A percentile compares a stretch with the other conserved stretches of the same genome.
Evolutionary conservation across 345 rosid genomes (phyloP).

Genomic region (Erysimum cheiranthoides): DNA sequence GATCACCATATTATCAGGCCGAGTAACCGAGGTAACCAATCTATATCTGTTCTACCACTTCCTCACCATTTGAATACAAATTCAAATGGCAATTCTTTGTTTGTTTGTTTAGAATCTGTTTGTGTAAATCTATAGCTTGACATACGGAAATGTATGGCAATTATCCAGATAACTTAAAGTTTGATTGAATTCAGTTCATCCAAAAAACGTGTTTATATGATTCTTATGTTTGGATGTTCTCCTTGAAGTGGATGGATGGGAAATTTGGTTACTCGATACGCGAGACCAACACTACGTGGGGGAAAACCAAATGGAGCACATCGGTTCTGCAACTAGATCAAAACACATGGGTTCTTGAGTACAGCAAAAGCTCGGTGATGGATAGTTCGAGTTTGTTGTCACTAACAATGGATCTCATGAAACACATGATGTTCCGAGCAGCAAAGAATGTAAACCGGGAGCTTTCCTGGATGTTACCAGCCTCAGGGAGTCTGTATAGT

Average conservation of each 20-base stretch:
- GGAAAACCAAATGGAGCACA: slow-evolving; percentile 56
- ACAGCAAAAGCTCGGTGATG: slow-evolving; percentile 53
- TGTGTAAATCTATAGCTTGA: neutral
- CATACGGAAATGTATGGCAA: neutral
- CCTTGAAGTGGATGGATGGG: slow-evolving; percentile 73
- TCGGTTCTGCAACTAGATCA: slow-evolving; percentile 74
- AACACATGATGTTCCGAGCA: slow-evolving; percentile 39
- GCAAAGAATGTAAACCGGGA: slow-evolving; percentile 39
- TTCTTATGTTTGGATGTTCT: slow-evolving; percentile 27
- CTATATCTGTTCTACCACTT: neutral
- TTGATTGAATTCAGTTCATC: neutral
- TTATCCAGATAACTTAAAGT: neutral
- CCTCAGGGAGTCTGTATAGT: slow-evolving; percentile 31
- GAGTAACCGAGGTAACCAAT: slow-evolving; percentile 71
- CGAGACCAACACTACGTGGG: slow-evolving; percentile 65
- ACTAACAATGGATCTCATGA: slow-evolving; percentile 54
- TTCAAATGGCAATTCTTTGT: slow-evolving; percentile 17
- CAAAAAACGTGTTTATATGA: neutral
- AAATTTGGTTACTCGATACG: slow-evolving; percentile 51
- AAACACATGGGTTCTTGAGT: slow-evolving; percentile 82
- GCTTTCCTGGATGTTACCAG: slow-evolving; percentile 33
- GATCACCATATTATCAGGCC: slow-evolving; percentile 70
- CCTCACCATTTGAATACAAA: neutral
- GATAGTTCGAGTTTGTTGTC: slow-evolving; percentile 59
- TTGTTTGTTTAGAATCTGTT: neutral